Conservation (phyloP, 1,284 basidiomycete genomes). For the Chalciporus sp. region DNA sequence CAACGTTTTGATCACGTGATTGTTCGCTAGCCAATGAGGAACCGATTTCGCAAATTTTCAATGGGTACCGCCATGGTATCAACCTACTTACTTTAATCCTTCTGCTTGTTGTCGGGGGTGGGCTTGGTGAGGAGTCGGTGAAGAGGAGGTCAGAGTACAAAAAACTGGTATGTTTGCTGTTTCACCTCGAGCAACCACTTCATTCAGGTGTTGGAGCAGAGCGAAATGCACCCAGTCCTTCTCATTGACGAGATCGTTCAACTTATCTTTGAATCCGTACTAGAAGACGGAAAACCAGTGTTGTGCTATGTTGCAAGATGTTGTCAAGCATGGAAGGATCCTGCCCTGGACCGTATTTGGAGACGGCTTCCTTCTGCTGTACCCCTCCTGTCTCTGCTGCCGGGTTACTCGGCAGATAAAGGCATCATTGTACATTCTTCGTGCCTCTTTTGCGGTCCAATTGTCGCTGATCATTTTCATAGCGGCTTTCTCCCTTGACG, state of each 20-base stretch:
- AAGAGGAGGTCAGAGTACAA: neutral
- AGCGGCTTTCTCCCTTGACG: slow-evolving; percentile 17
- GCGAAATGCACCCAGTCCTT: slow-evolving; percentile 50
- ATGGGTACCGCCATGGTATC: slow-evolving; percentile 15
- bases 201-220: neutral
- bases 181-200: neutral
- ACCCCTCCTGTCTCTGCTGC: slow-evolving; percentile 50
- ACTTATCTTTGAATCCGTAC: slow-evolving; percentile 42
- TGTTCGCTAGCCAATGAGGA: slow-evolving; percentile 9
- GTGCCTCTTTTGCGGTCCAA: neutral
- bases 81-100: neutral
- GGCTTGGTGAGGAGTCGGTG: neutral
- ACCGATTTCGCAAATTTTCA: slow-evolving; percentile 10
- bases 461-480: slow-evolving; percentile 1
- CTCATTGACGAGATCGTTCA: slow-evolving; percentile 56
- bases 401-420: slow-evolving; percentile 24
- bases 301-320: slow-evolving; percentile 40
- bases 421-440: slow-evolving; percentile 13
- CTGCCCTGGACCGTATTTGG: slow-evolving; percentile 60
- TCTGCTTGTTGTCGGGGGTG: neutral
- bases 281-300: slow-evolving; percentile 30
- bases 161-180: slow-evolving; percentile 7
- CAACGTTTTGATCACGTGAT: slow-evolving; percentile 13
- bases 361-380: slow-evolving; percentile 43
- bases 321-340: slow-evolving; percentile 58